These are phyloP conservation scores for Penicillium longicatenatum DNA, from an alignment of 495 filamentous ascomycete species.

Conservation along the genomic window DNA sequence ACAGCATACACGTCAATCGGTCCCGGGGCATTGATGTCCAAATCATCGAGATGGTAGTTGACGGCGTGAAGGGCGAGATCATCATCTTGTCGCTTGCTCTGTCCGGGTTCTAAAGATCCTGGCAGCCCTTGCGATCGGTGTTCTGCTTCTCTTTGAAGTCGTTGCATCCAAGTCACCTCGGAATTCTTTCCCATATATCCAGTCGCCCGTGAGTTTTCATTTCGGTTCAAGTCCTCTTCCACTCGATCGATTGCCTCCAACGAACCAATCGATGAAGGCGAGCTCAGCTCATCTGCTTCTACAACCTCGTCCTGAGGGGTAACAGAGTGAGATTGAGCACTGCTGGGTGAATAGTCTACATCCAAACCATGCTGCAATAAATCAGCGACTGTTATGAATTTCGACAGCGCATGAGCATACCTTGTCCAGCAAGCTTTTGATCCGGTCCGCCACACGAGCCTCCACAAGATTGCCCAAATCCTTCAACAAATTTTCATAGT, in stretches of 20 bases:
- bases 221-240: conserved; percentile 61
- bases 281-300: conserved; percentile 21
- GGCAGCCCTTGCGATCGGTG: conserved; percentile 36
- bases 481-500: conserved; percentile 51
- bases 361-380: conserved; percentile 23
- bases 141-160: conserved; percentile 40
- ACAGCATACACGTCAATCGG: conserved; percentile 55
- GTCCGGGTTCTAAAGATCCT: conserved; percentile 33
- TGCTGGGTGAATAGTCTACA: conserved; percentile 29
- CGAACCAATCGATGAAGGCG: conserved; percentile 60
- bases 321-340: conserved; percentile 34
- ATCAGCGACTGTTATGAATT: neutral
- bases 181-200: conserved; percentile 70
- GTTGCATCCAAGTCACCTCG: conserved; percentile 64
- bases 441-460: conserved; percentile 35
- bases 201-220: conserved; percentile 49
- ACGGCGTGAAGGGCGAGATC: conserved; percentile 41
- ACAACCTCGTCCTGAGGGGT: conserved; percentile 37
- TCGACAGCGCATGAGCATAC: conserved; percentile 21
- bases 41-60: conserved; percentile 63
- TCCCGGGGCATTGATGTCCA: conserved; percentile 48
- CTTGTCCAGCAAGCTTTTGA: conserved; percentile 44
- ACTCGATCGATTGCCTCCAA: conserved; percentile 61
- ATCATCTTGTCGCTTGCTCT: conserved; percentile 28
- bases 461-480: conserved; percentile 41